Percentiles rank a stretch among this genome's conserved stretches.
Conservation (phyloP, 2,329 filamentous ascomycete species). For the Furcasterigmium sp. region DNA sequence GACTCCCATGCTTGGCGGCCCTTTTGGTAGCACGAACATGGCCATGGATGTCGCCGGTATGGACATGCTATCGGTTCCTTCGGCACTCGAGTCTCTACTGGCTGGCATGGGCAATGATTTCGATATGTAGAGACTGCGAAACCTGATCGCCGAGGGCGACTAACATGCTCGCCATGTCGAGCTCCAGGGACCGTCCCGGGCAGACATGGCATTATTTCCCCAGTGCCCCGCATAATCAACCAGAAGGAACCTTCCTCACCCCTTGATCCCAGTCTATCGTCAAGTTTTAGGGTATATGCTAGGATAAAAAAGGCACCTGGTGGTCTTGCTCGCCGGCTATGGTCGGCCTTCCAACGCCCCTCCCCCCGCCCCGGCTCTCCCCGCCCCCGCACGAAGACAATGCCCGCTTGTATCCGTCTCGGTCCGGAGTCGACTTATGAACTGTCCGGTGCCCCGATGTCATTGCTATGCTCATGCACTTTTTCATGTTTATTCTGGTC, state of each 20-base stretch:
- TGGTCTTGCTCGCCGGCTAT: no score
- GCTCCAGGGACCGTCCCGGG: no score
- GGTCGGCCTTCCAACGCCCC: neutral
- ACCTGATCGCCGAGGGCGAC: neutral
- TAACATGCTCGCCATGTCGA: no score
- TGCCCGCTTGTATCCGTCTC: neutral
- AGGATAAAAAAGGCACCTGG: no score
- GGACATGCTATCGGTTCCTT: slow-evolving; percentile 19
- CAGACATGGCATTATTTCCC: no score
- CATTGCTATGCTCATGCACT: neutral
- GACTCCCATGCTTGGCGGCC: neutral
- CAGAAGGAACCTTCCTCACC: no score
- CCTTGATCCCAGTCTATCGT: no score
- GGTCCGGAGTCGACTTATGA: neutral
- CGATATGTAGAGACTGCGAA: slow-evolving; percentile 1
- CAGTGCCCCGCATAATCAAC: no score
- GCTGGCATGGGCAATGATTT: slow-evolving; percentile 17
- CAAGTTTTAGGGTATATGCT: no score
- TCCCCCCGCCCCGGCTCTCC: neutral
- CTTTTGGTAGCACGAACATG: slow-evolving; percentile 5
- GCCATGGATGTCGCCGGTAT: slow-evolving; percentile 11
- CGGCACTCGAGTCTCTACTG: slow-evolving; percentile 23
- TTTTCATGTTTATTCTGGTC: no score
- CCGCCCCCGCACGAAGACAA: neutral
- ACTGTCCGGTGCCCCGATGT: neutral